Evolutionary conservation across 345 rosid genomes (phyloP).

Genomic region (Toxicodendron radicans): DNA sequence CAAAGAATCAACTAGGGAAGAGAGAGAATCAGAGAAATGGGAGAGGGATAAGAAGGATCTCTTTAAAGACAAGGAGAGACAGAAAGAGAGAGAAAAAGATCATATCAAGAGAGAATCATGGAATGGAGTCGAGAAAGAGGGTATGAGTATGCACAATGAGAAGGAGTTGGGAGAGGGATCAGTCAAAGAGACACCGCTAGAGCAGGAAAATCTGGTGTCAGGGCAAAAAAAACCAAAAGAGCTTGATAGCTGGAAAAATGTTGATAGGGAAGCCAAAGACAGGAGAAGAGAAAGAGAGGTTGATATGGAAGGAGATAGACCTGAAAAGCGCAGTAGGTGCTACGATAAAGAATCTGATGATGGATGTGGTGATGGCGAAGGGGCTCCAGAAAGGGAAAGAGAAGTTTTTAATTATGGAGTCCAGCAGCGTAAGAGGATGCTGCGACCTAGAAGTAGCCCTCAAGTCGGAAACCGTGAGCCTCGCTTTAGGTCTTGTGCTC

Average conservation of each 20-base stretch:
- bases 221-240: conserved; percentile 82
- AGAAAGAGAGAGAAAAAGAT: conserved; percentile 78
- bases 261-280: conserved; percentile 73
- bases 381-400: conserved; percentile 74
- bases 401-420: conserved; percentile 78
- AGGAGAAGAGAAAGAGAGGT: conserved; percentile 82
- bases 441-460: conserved; percentile 91
- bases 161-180: conserved; percentile 72
- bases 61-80: conserved; percentile 72
- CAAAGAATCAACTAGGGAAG: conserved; percentile 72
- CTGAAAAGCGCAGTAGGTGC: conserved; percentile 72
- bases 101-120: conserved; percentile 63
- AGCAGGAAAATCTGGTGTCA: conserved; percentile 51
- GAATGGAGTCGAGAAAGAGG: conserved; percentile 69
- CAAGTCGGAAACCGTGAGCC: conserved; percentile 70
- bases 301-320: conserved; percentile 75
- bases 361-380: conserved; percentile 85
- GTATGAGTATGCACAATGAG: conserved; percentile 44
- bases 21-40: conserved; percentile 83
- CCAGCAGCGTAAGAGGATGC: conserved; percentile 97
- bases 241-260: conserved; percentile 64
- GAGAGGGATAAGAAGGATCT: conserved; percentile 86
- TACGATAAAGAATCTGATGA: conserved; percentile 84
- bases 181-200: conserved; percentile 54
- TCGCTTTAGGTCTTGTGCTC: conserved; percentile 59